Evolutionary conservation across 164 flowering plant genomes (phyloP), one percentile per base, ranked within the genome.

Genomic region (Nelumbo lutea): DNA sequence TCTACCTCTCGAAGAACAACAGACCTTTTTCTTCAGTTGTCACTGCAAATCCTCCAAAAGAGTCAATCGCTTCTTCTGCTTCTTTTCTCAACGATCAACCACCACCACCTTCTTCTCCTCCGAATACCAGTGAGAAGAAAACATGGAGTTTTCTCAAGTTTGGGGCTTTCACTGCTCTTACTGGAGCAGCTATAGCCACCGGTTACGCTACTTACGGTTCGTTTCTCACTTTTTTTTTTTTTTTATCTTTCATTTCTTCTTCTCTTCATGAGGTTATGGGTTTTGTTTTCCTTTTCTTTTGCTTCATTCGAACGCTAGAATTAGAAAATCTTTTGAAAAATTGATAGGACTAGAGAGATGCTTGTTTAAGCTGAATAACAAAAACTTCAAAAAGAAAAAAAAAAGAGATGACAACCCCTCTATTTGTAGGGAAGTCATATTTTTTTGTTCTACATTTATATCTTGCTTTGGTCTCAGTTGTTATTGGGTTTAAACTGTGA

Each of bases 121-220:
- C 75, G 15, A 53, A 50, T 27, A 5, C 75, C 4, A 27, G 64
- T 14, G 64, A 68, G 14, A 75, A 68, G 71, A 83, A 75, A 51
- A 60, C 84, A 0, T 74, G 80, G 77, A 68, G 64, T 38, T 82
- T 87, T 64, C 79, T 90, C 57, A 85, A 72, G 81, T 79, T 73
- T 68, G 80, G 78, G 6, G 42, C 81, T 8, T 40, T 76, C 50
- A 84, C 72, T 0, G 71, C 83, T 53, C 70, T 90, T 62, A 79
- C 88, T 9, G 90, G 85, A 48, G 87, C 79, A 50, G 65, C 80
- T 11, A 85, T 76, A 0, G 59, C 79, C 42, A 82, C 88, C 65
- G 89, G 87, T 27, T 90, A 88, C 61, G 87, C 78, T 9, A 73
- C 85, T 6, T 88, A 84, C 39, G 90, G 96, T 90, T 38, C 27